Evolutionary conservation across 1,139 yeast species (phyloP).

Genomic region (Protomyces gravidus): DNA sequence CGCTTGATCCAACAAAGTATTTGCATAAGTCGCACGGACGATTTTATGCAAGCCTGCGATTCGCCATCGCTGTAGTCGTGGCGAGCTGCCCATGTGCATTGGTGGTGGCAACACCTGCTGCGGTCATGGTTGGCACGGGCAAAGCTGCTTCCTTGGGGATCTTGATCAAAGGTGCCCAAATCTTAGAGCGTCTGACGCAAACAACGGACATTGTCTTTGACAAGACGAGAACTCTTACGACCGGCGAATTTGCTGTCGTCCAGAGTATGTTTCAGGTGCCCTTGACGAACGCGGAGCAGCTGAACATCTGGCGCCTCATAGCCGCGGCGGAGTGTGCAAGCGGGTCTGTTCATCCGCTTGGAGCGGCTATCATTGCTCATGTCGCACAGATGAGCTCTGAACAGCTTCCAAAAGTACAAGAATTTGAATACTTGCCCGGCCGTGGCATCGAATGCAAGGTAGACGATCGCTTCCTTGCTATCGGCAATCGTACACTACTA

Average conservation of each 20-base stretch:
- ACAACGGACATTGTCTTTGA: conserved; percentile 75
- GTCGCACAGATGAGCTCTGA: no score
- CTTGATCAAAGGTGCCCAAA: conserved; percentile 87
- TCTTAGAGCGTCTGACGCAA: conserved; percentile 68
- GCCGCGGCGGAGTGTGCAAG: conserved; percentile 65
- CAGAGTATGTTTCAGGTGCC: conserved; percentile 19
- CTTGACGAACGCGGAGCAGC: background rate
- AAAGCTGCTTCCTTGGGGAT: conserved; percentile 89
- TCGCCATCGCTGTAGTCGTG: conserved; percentile 89
- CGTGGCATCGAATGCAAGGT: conserved; percentile 2
- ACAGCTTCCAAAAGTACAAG: background rate
- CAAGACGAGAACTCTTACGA: conserved; percentile 91
- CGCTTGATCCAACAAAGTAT: conserved; percentile 43
- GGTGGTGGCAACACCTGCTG: conserved; percentile 96
- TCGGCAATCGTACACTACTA: background rate
- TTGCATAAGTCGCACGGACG: conserved; percentile 50
- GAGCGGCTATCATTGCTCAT: background rate
- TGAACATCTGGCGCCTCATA: conserved; percentile 55
- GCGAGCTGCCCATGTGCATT: conserved; percentile 98
- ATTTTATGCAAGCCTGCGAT: conserved; percentile 63
- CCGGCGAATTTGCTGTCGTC: conserved; percentile 67
- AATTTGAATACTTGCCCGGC: background rate
- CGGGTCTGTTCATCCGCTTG: conserved; percentile 43
- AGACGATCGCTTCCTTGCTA: background rate
- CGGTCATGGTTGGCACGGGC: conserved; percentile 98